These are phyloP conservation scores for Schwanniomyces etchellsii DNA, from an alignment of 1,139 yeast genomes.

Conservation along the genomic window DNA sequence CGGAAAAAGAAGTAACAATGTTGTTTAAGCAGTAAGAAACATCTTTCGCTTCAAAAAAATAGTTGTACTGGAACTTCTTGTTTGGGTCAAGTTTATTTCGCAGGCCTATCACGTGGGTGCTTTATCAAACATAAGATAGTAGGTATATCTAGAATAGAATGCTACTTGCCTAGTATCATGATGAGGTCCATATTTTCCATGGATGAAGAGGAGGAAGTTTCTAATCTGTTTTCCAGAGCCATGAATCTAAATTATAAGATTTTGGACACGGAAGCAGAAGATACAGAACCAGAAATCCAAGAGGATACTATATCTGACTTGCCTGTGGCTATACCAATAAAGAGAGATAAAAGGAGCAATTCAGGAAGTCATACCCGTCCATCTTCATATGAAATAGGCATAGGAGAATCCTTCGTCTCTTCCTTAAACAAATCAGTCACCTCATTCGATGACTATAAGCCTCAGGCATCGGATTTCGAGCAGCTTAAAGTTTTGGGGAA, in stretches of 20 bases:
- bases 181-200: background rate
- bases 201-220: background rate
- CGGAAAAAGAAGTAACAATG: too few relatives aligned
- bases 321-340: background rate
- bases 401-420: conserved; percentile 22
- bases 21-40: too few relatives aligned
- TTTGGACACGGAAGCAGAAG: background rate
- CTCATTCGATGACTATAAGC: conserved; percentile 14
- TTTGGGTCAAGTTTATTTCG: too few relatives aligned
- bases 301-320: background rate
- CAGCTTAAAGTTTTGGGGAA: conserved; percentile 80
- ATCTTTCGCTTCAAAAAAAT: too few relatives aligned
- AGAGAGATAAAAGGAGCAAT: background rate
- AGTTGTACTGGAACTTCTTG: too few relatives aligned
- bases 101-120: too few relatives aligned
- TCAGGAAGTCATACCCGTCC: background rate
- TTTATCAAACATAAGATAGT: too few relatives aligned
- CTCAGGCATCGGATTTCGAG: conserved; percentile 55
- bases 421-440: conserved; percentile 10
- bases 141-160: too few relatives aligned
- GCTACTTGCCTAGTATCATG: background rate
- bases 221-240: background rate
- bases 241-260: background rate
- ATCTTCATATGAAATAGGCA: conserved; percentile 19
- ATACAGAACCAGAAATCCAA: background rate